A percentile compares a stretch with the other conserved stretches of the same genome.
Evolutionary conservation across 805 yeast species (phyloP).

Genomic region (Starmera dryadoides): DNA sequence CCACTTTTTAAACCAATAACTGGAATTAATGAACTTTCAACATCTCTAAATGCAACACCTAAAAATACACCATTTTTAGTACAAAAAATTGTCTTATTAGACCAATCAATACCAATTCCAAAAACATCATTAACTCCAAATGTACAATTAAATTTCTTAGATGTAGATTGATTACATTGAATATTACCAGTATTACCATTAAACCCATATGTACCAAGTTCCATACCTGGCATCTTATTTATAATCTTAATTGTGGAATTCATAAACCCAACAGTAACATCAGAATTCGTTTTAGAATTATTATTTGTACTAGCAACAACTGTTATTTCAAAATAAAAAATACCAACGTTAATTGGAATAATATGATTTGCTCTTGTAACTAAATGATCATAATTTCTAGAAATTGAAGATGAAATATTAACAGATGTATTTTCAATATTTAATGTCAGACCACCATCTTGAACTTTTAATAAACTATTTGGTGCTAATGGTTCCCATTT

Average conservation of each 20-base stretch:
- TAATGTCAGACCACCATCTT: constrained; percentile 8
- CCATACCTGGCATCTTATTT: constrained; percentile 40
- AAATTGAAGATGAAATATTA: constrained; percentile 1
- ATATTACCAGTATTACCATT: constrained; percentile 45
- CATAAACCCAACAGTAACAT: constrained; percentile 39
- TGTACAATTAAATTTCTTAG: constrained; percentile 32
- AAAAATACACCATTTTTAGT: constrained; percentile 74
- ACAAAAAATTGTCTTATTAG: constrained; percentile 55
- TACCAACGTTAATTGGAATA: constrained; percentile 33
- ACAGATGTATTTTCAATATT: constrained; percentile 6
- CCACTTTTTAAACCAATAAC: constrained; percentile 32
- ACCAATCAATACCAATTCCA: constrained; percentile 80
- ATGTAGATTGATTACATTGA: constrained; percentile 28
- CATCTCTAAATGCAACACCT: constrained; percentile 46
- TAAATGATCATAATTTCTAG: constrained; percentile 12
- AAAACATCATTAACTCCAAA: constrained; percentile 57
- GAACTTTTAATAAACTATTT: constrained; percentile 2
- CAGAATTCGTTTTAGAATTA: constrained; percentile 18
- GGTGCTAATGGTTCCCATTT: constrained; percentile 9
- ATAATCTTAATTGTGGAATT: constrained; percentile 20
- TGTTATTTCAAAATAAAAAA: constrained; percentile 46
- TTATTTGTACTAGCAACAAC: constrained; percentile 28
- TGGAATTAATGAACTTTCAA: constrained; percentile 39
- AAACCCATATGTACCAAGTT: constrained; percentile 41
- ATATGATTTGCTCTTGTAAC: constrained; percentile 26